Evolutionary conservation across 2,329 filamentous ascomycete genomes (phyloP), one percentile per base, ranked within the genome.

Genomic region (Colletotrichum australisinense): DNA sequence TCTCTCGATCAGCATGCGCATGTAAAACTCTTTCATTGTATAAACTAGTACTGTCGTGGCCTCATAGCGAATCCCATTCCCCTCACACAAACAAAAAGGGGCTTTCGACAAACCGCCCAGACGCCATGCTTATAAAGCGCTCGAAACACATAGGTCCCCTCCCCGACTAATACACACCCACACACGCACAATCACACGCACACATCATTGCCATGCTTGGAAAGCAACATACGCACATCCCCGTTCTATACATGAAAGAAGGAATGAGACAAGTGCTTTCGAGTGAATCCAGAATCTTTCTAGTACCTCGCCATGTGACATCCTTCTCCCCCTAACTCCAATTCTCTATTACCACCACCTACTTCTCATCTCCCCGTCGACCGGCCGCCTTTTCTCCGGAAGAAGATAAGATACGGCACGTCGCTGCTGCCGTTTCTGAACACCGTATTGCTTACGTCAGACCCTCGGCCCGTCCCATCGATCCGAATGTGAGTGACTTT

Each of bases 391-490:
- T 86, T 86, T 52, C 84, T 79, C 65, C 83, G 78, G 76, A 86
- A 87, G 77, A 86, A 88, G 9, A 86, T 80, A 60, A 88, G 78
- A 68, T 88, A 88, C 24, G 86, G 86, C 49, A 86, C 84, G n/a
- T 80, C 76, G 22, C 82, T 80, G 26, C 78, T 74, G 9, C 80
- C 80, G 12, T 83, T 81, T 19, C 42, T 49, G 74, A 86, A 86
- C 12, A 87, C 80, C 4, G 81, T 77, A 52, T 83, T 79, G 58
- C 82, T 81, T 19, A 81, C 69, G 68, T 86, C 84, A n/a, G 16
- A 26, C 32, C 80, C 77, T 4, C 75, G 75, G 28, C 77, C 79
- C 5, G 80, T 80, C 19, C 80, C 80, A 22, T 83, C 85, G 62
- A 87, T 84, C 63, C 83, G 83, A n/a, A 87, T 81, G 64, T 81